These are phyloP conservation scores for Cystoderma amianthinum DNA, from an alignment of 768 basidiomycete species.

Conservation along the genomic window DNA sequence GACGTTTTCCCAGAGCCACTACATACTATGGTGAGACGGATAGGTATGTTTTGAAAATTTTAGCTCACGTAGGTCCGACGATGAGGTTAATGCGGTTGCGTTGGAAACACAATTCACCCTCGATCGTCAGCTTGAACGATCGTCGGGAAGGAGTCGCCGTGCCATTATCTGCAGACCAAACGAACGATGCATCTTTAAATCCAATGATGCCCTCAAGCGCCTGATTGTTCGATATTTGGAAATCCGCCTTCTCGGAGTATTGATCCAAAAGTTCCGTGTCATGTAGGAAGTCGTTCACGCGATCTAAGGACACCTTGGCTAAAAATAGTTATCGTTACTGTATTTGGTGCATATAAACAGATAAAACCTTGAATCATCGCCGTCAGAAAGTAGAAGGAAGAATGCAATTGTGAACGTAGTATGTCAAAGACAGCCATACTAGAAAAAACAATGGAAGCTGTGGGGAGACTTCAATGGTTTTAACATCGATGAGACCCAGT, in stretches of 20 bases:
- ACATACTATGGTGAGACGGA: background rate
- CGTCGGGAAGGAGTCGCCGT: constrained; percentile 34
- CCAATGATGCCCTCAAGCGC: constrained; percentile 28
- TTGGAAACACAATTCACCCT: constrained; percentile 50
- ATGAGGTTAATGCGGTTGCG: constrained; percentile 47
- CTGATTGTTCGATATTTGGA: background rate
- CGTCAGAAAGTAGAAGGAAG: background rate
- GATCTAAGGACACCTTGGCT: constrained; percentile 58
- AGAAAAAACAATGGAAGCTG: constrained; percentile 32
- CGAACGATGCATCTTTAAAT: constrained; percentile 45
- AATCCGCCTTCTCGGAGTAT: background rate
- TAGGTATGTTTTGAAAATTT: background rate
- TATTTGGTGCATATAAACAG: background rate
- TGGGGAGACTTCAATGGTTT: constrained; percentile 14
- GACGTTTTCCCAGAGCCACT: constrained; percentile 54
- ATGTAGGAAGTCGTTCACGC: constrained; percentile 29
- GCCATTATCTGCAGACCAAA: constrained; percentile 39
- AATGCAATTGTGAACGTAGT: background rate
- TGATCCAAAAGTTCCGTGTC: constrained; percentile 39
- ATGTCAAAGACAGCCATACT: constrained; percentile 10
- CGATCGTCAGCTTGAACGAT: constrained; percentile 43
- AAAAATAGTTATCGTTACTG: background rate
- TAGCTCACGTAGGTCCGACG: constrained; percentile 43
- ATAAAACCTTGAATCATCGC: constrained; percentile 5
- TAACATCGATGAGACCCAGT: background rate